Evolutionary conservation across 2,329 filamentous ascomycete species (phyloP), one percentile per base, ranked within the genome.

Genomic region (Rutstroemia sp.): DNA sequence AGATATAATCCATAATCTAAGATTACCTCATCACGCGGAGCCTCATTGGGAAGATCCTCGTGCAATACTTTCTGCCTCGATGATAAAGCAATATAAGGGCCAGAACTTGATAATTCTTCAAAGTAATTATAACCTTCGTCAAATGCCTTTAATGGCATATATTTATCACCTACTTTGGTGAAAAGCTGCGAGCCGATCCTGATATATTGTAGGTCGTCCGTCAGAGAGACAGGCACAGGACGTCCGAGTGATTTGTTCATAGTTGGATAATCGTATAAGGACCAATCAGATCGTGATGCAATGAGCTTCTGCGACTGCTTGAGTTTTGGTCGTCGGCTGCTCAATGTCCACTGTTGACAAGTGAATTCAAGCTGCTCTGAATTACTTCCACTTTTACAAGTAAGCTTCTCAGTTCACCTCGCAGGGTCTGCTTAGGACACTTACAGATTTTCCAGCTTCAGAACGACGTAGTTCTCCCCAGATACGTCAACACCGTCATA

Each of bases 311-410:
- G 39, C 7, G 50, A 52, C 14, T 1, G 6, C 16, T 12, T 42
- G 44, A 52, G 50, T 12, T 52, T 45, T 4, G 50, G 50, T 12
- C 50, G 50, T 14, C 16, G 25, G 6, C 9, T 45, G 18, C 41
- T 30, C 9, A 52, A n/a, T 44, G 2, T 23, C 50, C 50, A 52
- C n/a, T 45, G 50, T 23, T 52, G 50, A 3, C 50, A 52, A 21
- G 18, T 42, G 19, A 52, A 52, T 52, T 52, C 50, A 37, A 52
- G 39, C 5, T 52, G 37, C 27, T 16, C 27, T 7, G 50, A 45
- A 6, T 6, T 2, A 34, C 8, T 12, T 2, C 14, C 12, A 14
- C 50, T 45, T 19, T 3, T 16, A 3, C 8, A 42, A 2, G 21
- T 51, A 8, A 51, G 12, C 7, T n/a, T 18, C 1, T 25, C 8